Conservation (phyloP, 352 stramenopile species). For the Plasmopara viticola region DNA sequence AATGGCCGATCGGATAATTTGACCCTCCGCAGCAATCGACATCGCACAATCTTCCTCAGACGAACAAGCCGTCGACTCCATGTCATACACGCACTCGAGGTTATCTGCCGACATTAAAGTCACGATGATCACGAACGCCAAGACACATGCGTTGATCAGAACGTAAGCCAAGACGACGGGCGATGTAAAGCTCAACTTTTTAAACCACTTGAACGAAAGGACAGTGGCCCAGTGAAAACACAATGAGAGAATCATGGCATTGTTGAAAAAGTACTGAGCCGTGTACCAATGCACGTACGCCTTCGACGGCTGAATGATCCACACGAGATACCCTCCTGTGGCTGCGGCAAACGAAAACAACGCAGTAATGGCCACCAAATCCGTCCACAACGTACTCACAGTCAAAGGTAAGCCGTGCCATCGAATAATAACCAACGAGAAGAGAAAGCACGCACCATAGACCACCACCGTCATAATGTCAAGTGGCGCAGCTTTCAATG, state of each 20-base stretch:
- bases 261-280: constrained; percentile 86
- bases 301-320: constrained; percentile 77
- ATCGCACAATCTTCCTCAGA: constrained; percentile 47
- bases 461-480: constrained; percentile 67
- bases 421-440: constrained; percentile 79
- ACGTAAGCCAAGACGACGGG: constrained; percentile 71
- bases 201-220: constrained; percentile 81
- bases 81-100: constrained; percentile 68
- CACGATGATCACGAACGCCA: constrained; percentile 62
- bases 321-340: constrained; percentile 74
- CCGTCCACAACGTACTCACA: constrained; percentile 78
- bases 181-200: constrained; percentile 79
- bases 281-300: constrained; percentile 82
- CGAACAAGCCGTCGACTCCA: constrained; percentile 45
- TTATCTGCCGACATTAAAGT: constrained; percentile 46
- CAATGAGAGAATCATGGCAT: constrained; percentile 81
- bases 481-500: constrained; percentile 48
- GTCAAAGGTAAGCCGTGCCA: constrained; percentile 80
- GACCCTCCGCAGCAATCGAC: constrained; percentile 57
- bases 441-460: constrained; percentile 72
- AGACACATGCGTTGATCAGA: constrained; percentile 50
- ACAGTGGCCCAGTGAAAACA: constrained; percentile 85
- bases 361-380: constrained; percentile 77
- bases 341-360: constrained; percentile 80
- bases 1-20: constrained; percentile 62